Percentiles rank a stretch among this genome's conserved stretches.
phyloP scores from a whole-genome alignment of 306 rosid genomes.

The Spatholobus suberectus region DNA sequence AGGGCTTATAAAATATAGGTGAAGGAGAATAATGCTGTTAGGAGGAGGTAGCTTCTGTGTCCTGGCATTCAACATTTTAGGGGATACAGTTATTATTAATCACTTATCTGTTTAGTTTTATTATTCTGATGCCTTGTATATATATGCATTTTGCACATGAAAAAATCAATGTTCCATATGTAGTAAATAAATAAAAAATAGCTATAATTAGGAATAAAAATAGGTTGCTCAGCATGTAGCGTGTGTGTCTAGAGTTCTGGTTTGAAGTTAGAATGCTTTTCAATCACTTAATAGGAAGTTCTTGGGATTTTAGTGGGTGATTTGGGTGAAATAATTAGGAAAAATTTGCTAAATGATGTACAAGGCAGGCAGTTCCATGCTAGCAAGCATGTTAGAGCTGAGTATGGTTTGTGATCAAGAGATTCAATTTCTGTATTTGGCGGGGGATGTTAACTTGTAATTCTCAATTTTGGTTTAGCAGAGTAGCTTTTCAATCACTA shows the following conservation, averaged over 20 bases:
- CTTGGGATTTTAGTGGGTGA: background rate
- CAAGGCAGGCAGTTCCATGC: slow-evolving; percentile 13
- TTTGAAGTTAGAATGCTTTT: background rate
- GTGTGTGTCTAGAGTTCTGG: slow-evolving; percentile 1
- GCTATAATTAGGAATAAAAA: background rate
- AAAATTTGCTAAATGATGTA: background rate
- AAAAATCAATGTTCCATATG: background rate
- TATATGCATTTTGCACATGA: background rate
- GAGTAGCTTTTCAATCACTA: slow-evolving; percentile 3
- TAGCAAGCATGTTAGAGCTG: slow-evolving; percentile 29
- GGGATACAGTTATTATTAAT: background rate
- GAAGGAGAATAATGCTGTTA: slow-evolving; percentile 19
- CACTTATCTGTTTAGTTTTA: slow-evolving; percentile 7
- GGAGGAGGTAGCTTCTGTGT: slow-evolving; percentile 5
- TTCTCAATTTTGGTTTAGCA: slow-evolving; percentile 4
- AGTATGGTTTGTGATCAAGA: slow-evolving; percentile 5
- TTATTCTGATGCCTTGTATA: background rate
- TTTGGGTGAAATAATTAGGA: slow-evolving; percentile 22
- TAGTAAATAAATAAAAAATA: background rate
- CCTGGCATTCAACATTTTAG: background rate
- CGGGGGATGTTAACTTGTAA: background rate
- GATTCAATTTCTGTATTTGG: slow-evolving; percentile 23
- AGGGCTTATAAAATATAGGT: background rate
- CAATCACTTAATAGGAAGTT: background rate
- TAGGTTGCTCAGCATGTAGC: background rate